Conservation (phyloP, 2,329 filamentous ascomycete species). For the Thielaviopsis musarum region DNA sequence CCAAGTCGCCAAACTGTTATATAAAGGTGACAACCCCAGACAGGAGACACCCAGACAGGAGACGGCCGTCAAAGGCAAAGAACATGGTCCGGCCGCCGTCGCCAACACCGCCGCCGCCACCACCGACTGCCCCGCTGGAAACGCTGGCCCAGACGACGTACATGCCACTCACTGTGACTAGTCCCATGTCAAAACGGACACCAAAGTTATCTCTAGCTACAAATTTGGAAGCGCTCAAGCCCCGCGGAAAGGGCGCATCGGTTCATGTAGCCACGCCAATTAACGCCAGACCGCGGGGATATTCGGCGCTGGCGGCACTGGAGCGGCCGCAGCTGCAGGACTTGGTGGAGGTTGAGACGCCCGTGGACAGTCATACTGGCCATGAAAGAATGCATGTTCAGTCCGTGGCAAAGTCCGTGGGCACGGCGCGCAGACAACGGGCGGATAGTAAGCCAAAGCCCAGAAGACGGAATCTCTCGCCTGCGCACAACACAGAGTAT, state of each 20-base stretch:
- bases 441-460: neutral
- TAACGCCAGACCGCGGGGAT: neutral
- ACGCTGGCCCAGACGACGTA: neutral
- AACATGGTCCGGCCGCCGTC: neutral
- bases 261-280: conserved; percentile 2
- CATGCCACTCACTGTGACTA: neutral
- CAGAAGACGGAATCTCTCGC: neutral
- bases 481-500: neutral
- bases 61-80: neutral
- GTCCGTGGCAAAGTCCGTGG: neutral
- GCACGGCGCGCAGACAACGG: neutral
- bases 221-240: neutral
- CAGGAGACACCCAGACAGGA: neutral
- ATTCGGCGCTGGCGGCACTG: neutral
- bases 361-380: neutral
- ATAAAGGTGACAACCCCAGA: neutral
- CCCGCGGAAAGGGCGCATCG: neutral
- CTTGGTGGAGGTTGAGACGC: neutral
- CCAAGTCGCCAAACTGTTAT: neutral
- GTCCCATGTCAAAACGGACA: neutral
- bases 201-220: neutral
- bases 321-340: neutral
- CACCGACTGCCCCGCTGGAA: neutral
- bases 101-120: neutral
- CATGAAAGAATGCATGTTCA: neutral